These are phyloP conservation scores for Penicillium bovifimosum DNA, from an alignment of 495 filamentous ascomycete species.

Conservation along the genomic window DNA sequence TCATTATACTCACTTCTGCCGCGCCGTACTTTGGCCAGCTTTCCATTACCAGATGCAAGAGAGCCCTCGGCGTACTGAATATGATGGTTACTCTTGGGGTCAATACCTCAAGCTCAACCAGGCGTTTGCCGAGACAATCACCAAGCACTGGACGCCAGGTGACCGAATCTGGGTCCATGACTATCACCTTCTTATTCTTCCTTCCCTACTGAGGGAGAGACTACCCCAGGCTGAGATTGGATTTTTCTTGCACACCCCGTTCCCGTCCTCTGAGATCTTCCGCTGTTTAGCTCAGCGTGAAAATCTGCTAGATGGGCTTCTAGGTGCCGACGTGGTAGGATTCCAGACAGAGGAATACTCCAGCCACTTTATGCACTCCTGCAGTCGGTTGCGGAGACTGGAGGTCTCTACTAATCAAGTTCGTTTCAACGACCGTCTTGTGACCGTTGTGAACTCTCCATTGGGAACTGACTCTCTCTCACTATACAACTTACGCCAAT, in stretches of 20 bases:
- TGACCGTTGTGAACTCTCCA: slow-evolving; percentile 56
- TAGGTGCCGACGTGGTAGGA: slow-evolving; percentile 81
- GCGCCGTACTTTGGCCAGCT: slow-evolving; percentile 77
- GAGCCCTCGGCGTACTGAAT: slow-evolving; percentile 89
- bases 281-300: slow-evolving; percentile 74
- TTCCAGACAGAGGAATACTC: slow-evolving; percentile 90
- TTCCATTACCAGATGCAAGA: slow-evolving; percentile 94
- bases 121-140: slow-evolving; percentile 78
- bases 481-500: slow-evolving; percentile 57
- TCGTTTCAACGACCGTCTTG: slow-evolving; percentile 75
- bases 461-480: slow-evolving; percentile 61
- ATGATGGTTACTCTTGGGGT: slow-evolving; percentile 89
- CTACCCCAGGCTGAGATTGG: slow-evolving; percentile 81
- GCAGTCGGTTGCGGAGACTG: slow-evolving; percentile 73
- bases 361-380: slow-evolving; percentile 86
- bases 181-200: slow-evolving; percentile 81
- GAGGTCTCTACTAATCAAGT: slow-evolving; percentile 76
- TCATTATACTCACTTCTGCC: slow-evolving; percentile 86
- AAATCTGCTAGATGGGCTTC: slow-evolving; percentile 75
- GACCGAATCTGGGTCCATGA: slow-evolving; percentile 90
- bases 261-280: slow-evolving; percentile 89
- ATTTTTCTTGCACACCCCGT: slow-evolving; percentile 86
- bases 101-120: slow-evolving; percentile 84
- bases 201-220: slow-evolving; percentile 70
- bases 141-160: slow-evolving; percentile 76